Base-by-base conservation (phyloP, 371 early-diverging fungal species). In the Sporodiniella umbellata region DNA sequence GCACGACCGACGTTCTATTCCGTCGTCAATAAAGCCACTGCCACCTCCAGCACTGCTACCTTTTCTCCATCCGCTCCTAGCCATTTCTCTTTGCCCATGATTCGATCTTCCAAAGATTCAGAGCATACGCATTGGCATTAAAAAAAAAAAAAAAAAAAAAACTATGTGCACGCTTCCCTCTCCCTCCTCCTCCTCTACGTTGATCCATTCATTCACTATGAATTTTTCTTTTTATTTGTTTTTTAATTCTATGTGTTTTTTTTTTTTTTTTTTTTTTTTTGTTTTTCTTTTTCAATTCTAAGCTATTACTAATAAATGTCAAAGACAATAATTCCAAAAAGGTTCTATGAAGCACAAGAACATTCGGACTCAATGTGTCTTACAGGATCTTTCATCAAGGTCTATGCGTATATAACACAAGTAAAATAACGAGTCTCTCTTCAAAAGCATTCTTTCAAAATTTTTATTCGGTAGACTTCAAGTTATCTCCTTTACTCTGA, bases 341-440 rank as follows among this genome's bases (percentile, higher is more conserved):
- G n/a, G n/a, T 50, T 59, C 49, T 54, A 59, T 53, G 25, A 15
- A 23, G 46, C 44, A 48, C 33, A 59, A 45, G 53, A 59, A 47
- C 42, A 54, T 49, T 50, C 60, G 59, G 59, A 59, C 59, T 59
- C 60, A 59, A 59, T 45, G 47, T 54, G 54, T 54, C 54, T 54
- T 48, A 48, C n/a, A 49, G 22, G 31, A 28, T 59, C 38, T 12
- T 33, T 54, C 54, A 38, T 45, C 33, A 40, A 59, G 60, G 60
- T 50, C 43, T 30, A 48, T 45, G 43, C 15, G n/a, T 17, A 25
- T 33, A 30, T 26, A 23, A 18, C 23, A 33, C 30, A 56, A 50
- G 18, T 39, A 56, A 50, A 40, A 56, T 37, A 52, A 59, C 54
- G 60, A 59, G 60, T 54, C 60, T 43, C 51, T 59, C 60, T 42